A percentile compares a stretch with the other conserved stretches of the same genome.
Conservation (phyloP, 371 early-diverging fungal genomes). For the Rhizopus delemar region DNA sequence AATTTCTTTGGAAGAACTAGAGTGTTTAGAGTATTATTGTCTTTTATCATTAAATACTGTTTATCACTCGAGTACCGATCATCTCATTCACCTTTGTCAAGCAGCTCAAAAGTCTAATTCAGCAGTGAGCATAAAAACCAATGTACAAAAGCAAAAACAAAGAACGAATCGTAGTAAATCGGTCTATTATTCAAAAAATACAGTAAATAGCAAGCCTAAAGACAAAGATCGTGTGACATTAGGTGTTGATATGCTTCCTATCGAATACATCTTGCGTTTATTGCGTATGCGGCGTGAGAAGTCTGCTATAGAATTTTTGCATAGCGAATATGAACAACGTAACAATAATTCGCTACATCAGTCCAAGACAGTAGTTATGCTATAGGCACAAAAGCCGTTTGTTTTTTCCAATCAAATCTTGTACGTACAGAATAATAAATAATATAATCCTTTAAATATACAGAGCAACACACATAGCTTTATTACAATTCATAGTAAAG, state of each 20-base stretch:
- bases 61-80: slow-evolving; percentile 53
- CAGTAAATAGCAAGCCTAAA: slow-evolving; percentile 15
- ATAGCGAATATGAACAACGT: slow-evolving; percentile 23
- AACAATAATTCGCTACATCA: slow-evolving; percentile 11
- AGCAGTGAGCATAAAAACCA: too few relatives aligned
- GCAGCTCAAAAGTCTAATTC: slow-evolving; percentile 16
- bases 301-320: slow-evolving; percentile 36
- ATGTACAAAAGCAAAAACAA: slow-evolving; percentile 1
- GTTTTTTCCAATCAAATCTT: too few relatives aligned
- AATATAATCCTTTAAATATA: too few relatives aligned
- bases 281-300: slow-evolving; percentile 42
- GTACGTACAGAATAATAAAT: too few relatives aligned
- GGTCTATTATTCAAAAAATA: slow-evolving; percentile 30
- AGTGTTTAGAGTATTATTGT: slow-evolving; percentile 67
- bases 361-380: neutral
- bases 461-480: too few relatives aligned
- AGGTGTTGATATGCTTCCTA: slow-evolving; percentile 29
- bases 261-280: slow-evolving; percentile 45
- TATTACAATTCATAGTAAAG: too few relatives aligned
- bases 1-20: slow-evolving; percentile 63
- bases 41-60: slow-evolving; percentile 54
- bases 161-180: slow-evolving; percentile 28
- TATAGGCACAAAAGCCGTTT: neutral
- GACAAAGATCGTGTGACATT: neutral
- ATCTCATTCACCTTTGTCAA: slow-evolving; percentile 57